Evolutionary conservation across 768 basidiomycete genomes (phyloP).

Genomic region (Inosperma sp.): DNA sequence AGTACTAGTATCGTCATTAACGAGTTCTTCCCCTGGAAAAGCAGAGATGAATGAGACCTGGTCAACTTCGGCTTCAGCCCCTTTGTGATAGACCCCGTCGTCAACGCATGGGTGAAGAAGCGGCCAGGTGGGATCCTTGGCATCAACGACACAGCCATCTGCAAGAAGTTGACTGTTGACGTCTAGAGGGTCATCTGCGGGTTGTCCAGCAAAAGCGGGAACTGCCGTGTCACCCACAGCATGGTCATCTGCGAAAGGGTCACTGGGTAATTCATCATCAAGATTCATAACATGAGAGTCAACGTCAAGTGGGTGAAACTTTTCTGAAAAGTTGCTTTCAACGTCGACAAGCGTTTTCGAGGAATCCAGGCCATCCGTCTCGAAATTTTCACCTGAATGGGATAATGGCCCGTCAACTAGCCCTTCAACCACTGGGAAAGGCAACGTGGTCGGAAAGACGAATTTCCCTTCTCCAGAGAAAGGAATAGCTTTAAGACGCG

Average conservation of each 20-base stretch:
- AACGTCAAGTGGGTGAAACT: not conserved
- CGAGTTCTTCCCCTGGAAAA: no score
- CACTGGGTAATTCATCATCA: not conserved
- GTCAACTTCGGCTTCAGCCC: no score
- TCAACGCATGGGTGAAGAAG: no score
- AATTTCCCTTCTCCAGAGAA: not conserved
- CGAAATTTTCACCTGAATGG: not conserved
- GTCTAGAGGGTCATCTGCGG: no score
- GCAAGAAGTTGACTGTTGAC: no score
- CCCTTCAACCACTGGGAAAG: not conserved
- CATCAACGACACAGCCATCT: no score
- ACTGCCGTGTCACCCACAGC: not conserved
- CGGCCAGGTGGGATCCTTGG: no score
- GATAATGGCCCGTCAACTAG: slow-evolving; percentile 4
- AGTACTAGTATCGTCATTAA: no score
- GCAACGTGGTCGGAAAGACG: not conserved
- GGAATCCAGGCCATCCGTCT: not conserved
- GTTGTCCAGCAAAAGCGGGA: not conserved
- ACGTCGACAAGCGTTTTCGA: slow-evolving; percentile 4
- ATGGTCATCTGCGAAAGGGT: slow-evolving; percentile 9
- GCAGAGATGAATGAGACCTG: no score
- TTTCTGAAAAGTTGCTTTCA: not conserved
- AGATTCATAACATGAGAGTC: not conserved
- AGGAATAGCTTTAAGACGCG: not conserved
- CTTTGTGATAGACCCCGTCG: no score